Conservation (phyloP, 1,139 yeast genomes). For the Saccharomyces hybrid region DNA sequence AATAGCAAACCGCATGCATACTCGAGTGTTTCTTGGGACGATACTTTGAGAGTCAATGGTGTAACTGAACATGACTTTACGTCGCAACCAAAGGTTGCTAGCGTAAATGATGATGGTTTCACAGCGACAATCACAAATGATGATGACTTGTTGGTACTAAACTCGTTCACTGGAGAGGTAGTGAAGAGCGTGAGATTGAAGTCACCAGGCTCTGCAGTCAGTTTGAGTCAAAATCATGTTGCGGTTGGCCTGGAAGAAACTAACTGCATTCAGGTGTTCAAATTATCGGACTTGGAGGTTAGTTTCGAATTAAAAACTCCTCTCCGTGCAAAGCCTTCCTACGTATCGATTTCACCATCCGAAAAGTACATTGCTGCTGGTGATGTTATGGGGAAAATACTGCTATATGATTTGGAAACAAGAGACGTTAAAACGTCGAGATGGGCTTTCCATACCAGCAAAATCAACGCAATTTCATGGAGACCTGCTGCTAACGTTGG, state of each 20-base stretch:
- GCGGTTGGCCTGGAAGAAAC: constrained; percentile 45
- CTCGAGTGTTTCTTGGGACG: constrained; percentile 83
- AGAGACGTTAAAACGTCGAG: constrained; percentile 67
- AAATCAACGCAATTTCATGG: constrained; percentile 75
- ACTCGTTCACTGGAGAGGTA: constrained; percentile 25
- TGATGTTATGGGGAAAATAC: constrained; percentile 77
- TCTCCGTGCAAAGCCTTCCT: constrained; percentile 56
- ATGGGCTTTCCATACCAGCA: constrained; percentile 93
- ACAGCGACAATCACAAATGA: constrained; percentile 36
- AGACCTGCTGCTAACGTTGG: constrained; percentile 30
- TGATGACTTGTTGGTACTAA: constrained; percentile 23
- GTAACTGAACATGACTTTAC: constrained; percentile 34
- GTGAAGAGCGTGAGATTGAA: constrained; percentile 24
- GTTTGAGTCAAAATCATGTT: constrained; percentile 37
- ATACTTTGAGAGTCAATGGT: constrained; percentile 45
- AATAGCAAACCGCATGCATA: constrained; percentile 21
- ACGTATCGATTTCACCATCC: constrained; percentile 63
- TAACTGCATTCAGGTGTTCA: constrained; percentile 32
- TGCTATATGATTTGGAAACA: constrained; percentile 52
- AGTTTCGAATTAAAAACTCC: constrained; percentile 27
- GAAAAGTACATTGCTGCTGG: constrained; percentile 73
- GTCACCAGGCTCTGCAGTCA: constrained; percentile 41
- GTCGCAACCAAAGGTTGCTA: constrained; percentile 59
- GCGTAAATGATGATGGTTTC: constrained; percentile 29
- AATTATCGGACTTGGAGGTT: constrained; percentile 34